Evolutionary conservation across 2,329 filamentous ascomycete species (phyloP), one percentile per base, ranked within the genome.

Genomic region (Exophiala dermatitidis): DNA sequence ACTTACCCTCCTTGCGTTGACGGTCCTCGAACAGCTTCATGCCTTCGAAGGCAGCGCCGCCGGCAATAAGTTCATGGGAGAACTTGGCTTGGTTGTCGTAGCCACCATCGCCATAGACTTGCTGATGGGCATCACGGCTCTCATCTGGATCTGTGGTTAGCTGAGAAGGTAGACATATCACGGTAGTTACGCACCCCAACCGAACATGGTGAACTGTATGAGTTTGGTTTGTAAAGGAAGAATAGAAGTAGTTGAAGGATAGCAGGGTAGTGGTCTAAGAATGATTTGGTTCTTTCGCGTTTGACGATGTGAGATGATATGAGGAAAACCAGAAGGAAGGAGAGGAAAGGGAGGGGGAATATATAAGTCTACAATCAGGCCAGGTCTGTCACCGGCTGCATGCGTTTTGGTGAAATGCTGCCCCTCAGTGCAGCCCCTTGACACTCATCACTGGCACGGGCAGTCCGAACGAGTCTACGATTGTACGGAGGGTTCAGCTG

Each of bases 21-120:
- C 80, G 76, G 69, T 90, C 83, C 72, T 90, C 86, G 64, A 83
- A 90, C 26, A 83, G 74, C 77, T 89, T 89, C 79, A 91, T 86
- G 64, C 83, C 88, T 60, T 81, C 84, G 67, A 91, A 91, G 58
- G 84, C 82, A 53, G 86, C 87, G 53, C 82, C 88, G 58, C 86
- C 86, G 60, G 83, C 86, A 52, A 90, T 68, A 45, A 88, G 66
- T 74, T 93, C 86, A 72, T 91, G 87, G 62, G 79, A 79, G 65
- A 87, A 72, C 66, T 79, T 79, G 63, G 78, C 75, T 71, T 87
- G 72, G 72, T 87, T 76, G 54, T 76, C 54, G 46, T 66, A 51
- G 52, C 69, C 66, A 56, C 72, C 66, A 48, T 68, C 65, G 55
- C 72, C 66, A 48, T 81, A 79, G 61, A 80, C 77, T 68, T 78